phyloP scores from a whole-genome alignment of 2,329 filamentous ascomycete species.

The Trichoderma arundinaceum region DNA sequence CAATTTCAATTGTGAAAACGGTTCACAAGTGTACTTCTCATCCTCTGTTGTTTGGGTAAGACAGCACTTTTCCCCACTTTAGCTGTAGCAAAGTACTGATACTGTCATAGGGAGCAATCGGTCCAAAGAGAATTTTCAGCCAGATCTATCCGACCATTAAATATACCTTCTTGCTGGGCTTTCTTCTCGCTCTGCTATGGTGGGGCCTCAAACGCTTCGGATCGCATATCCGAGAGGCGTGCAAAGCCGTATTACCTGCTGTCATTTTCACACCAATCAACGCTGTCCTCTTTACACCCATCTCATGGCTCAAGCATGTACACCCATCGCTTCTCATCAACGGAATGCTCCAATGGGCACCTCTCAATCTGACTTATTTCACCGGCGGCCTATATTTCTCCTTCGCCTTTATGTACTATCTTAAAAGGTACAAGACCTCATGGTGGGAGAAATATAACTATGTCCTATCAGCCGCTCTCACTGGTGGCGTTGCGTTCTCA shows the following conservation, averaged over 20 bases:
- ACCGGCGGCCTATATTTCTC: slow-evolving; percentile 50
- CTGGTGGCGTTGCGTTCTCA: slow-evolving; percentile 49
- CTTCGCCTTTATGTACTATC: slow-evolving; percentile 52
- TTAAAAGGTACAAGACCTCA: slow-evolving; percentile 44
- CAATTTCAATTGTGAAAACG: slow-evolving; percentile 40
- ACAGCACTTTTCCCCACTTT: too few species aligned
- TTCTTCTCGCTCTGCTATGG: slow-evolving; percentile 46
- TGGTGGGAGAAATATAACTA: slow-evolving; percentile 49
- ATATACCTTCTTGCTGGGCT: slow-evolving; percentile 52
- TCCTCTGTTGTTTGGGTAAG: slow-evolving; percentile 43
- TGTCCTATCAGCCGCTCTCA: slow-evolving; percentile 49
- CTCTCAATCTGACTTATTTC: slow-evolving; percentile 51
- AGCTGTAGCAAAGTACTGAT: neutral
- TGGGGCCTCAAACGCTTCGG: slow-evolving; percentile 72
- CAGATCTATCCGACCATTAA: slow-evolving; percentile 51
- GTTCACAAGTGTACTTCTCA: slow-evolving; percentile 44
- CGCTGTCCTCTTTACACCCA: slow-evolving; percentile 31
- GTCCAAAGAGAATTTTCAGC: slow-evolving; percentile 46
- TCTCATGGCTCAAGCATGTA: slow-evolving; percentile 45
- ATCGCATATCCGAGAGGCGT: slow-evolving; percentile 20
- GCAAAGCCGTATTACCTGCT: slow-evolving; percentile 22
- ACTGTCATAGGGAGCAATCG: slow-evolving; percentile 36
- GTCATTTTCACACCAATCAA: slow-evolving; percentile 15
- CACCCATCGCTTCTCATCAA: slow-evolving; percentile 49
- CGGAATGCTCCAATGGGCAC: slow-evolving; percentile 49